phyloP scores from a whole-genome alignment of 2,329 filamentous ascomycete genomes.

The Xylariales sp. region DNA sequence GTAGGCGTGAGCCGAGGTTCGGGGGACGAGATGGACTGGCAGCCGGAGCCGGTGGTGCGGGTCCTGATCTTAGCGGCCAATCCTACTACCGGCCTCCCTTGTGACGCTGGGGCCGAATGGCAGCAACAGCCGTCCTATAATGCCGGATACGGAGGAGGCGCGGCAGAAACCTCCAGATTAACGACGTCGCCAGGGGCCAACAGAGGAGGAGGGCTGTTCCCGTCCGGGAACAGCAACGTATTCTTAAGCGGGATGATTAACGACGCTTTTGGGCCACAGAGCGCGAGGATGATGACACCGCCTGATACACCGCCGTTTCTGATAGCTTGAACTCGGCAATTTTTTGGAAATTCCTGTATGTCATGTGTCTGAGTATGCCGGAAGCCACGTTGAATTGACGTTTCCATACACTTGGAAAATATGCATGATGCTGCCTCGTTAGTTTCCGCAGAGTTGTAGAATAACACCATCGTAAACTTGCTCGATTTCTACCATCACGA shows the following conservation, averaged over 20 bases:
- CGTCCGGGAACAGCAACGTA: background rate
- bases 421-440: background rate
- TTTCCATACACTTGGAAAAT: background rate
- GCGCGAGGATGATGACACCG: slow-evolving; percentile 16
- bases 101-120: background rate
- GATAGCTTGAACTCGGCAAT: background rate
- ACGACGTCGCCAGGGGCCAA: slow-evolving; percentile 2
- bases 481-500: background rate
- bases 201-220: background rate
- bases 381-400: background rate
- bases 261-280: background rate
- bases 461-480: background rate
- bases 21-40: slow-evolving; percentile 51
- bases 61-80: slow-evolving; percentile 41
- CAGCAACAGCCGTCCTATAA: slow-evolving; percentile 19
- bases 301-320: slow-evolving; percentile 26
- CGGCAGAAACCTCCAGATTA: background rate
- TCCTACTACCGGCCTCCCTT: background rate
- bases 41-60: slow-evolving; percentile 48
- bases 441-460: background rate
- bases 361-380: background rate
- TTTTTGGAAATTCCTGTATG: background rate
- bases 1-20: slow-evolving; percentile 42
- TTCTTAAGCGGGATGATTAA: background rate
- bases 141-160: background rate